Evolutionary conservation across 345 rosid genomes (phyloP), one percentile per base, ranked within the genome.

Genomic region (Jatropha curcas): DNA sequence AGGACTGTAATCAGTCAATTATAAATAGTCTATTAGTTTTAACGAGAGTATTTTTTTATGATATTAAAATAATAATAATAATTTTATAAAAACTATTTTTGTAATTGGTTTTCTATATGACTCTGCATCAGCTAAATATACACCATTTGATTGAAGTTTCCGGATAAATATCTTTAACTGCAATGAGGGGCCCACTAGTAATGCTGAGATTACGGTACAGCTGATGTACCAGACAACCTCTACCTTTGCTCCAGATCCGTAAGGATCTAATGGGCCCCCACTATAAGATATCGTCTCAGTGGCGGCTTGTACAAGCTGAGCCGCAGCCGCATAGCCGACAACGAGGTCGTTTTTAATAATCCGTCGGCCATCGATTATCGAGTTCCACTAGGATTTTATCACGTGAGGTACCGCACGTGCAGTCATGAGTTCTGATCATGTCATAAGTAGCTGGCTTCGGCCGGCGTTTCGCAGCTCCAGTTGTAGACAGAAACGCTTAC

Each of bases 121-220:
- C n/a, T n/a, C n/a, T n/a, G n/a, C n/a, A n/a, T n/a, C n/a, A n/a
- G n/a, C n/a, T n/a, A 10, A 41, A 41, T 41, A 16, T 9, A 13
- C 50, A 66, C 37, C 41, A 39, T 66, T 2, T 0, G 69, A 46
- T 30, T 66, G 27, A 9, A 41, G 45, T 7, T 7, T 41, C 45
- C 45, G 11, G 13, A 41, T 8, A 41, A 8, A 41, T 41, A 41
- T 41, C 45, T 7, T 37, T 4, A 37, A 5, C 41, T 37, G 45
- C 2, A 41, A 13, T 10, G 8, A 51, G 45, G 53, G 55, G 5
- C 46, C 58, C 27, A 8, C 56, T 4, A 19, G 48, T 16, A 41
- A 17, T 34, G 61, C 20, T 70, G 69, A 79, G 27, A 55, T 65
- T 56, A 43, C 46, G 28, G 65, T 48, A 50, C 70, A 74, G 79